Conservation (phyloP, 1,284 basidiomycete species). For the Fomitiporia mediterranea region DNA sequence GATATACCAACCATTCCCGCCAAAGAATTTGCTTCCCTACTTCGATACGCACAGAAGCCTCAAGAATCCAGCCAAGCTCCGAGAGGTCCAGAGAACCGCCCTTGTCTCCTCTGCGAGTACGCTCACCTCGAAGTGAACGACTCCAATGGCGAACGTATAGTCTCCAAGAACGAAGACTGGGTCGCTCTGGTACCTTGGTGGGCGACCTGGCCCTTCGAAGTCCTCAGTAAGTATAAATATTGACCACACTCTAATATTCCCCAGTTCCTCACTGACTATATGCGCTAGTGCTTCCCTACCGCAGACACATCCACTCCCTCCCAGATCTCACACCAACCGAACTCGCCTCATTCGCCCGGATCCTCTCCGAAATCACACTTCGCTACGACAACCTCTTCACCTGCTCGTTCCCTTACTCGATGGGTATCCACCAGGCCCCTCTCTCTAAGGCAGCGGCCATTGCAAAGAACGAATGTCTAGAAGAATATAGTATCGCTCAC, state of each 20-base stretch:
- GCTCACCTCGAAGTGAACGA: constrained; percentile 63
- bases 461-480: constrained; percentile 28
- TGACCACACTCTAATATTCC: not conserved
- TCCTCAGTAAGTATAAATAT: constrained; percentile 50
- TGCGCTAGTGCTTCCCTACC: constrained; percentile 67
- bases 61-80: constrained; percentile 45
- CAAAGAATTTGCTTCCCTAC: constrained; percentile 59
- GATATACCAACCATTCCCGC: constrained; percentile 69
- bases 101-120: constrained; percentile 85
- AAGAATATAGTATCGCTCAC: constrained; percentile 63
- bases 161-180: constrained; percentile 78
- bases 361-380: constrained; percentile 62
- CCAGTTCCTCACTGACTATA: constrained; percentile 1
- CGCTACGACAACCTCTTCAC: constrained; percentile 84
- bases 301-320: constrained; percentile 72
- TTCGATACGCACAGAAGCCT: constrained; percentile 53
- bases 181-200: constrained; percentile 91
- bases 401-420: constrained; percentile 93
- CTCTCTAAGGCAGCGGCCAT: constrained; percentile 37
- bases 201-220: constrained; percentile 95
- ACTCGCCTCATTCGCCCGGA: constrained; percentile 57
- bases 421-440: constrained; percentile 88
- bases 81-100: constrained; percentile 50
- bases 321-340: constrained; percentile 59
- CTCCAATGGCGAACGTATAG: constrained; percentile 51